These are phyloP conservation scores for Gentiana straminea DNA, from an alignment of 257 asterid genomes.

Conservation along the genomic window DNA sequence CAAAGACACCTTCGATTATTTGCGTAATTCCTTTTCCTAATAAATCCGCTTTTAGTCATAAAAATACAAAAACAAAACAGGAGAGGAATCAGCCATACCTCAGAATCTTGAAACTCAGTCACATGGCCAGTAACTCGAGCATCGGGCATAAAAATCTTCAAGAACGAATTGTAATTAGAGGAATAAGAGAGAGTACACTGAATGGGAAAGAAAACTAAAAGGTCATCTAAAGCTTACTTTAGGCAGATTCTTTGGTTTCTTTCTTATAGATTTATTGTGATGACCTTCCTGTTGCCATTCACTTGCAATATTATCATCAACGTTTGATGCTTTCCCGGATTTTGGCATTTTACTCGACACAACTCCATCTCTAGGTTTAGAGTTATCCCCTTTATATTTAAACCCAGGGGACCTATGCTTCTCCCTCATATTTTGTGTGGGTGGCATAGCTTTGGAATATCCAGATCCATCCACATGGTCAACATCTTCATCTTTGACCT, in stretches of 20 bases:
- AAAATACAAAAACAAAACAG: too few species aligned
- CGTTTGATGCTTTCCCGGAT: conserved; percentile 35
- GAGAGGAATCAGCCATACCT: conserved; percentile 25
- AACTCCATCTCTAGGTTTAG: conserved; percentile 36
- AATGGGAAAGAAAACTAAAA: too few species aligned
- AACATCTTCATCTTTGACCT: conserved; percentile 30
- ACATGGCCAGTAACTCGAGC: conserved; percentile 28
- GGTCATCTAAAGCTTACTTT: conserved; percentile 33
- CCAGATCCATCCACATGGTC: conserved; percentile 53
- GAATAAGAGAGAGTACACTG: conserved; percentile 8
- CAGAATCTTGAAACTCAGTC: conserved; percentile 42
- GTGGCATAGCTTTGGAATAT: conserved; percentile 30
- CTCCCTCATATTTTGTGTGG: conserved; percentile 30
- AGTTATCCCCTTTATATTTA: conserved; percentile 39
- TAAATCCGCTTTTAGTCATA: too few species aligned
- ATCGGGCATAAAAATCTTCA: conserved; percentile 50
- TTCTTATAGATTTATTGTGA: conserved; percentile 31
- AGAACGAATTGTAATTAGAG: conserved; percentile 14
- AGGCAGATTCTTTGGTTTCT: conserved; percentile 39
- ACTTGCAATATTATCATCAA: conserved; percentile 31
- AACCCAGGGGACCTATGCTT: conserved; percentile 37
- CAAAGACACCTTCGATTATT: too few species aligned
- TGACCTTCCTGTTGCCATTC: conserved; percentile 36
- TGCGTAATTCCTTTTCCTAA: too few species aligned
- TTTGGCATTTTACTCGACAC: conserved; percentile 38